Evolutionary conservation across 257 asterid species (phyloP), one percentile per base, ranked within the genome.

Genomic region (Prunella vulgaris): DNA sequence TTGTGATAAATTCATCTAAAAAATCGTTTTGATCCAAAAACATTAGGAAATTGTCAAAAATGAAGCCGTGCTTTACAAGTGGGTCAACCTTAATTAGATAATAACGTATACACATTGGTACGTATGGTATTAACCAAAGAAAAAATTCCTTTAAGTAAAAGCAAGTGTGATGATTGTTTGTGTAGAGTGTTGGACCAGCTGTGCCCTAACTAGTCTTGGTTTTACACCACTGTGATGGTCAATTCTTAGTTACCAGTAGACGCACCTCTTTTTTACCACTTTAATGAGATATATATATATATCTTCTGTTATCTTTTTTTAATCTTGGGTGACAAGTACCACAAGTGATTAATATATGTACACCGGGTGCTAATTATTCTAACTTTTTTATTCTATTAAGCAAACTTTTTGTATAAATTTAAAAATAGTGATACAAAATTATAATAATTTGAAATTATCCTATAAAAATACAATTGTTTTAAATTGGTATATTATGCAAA

Each of bases 171-270:
- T 46, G 21, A 46, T 46, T 46, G n/a, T 46, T 46, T n/a, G 53
- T 35, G 42, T 8, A 38, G 46, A 9, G 9, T 38, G 46, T 38
- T 38, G 4, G 12, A 38, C 46, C 4, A 38, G 46, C n/a, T n/a
- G 1, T 13, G 51, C 51, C 6, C 12, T 49, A 48, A 18, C 9
- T 52, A 20, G 59, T 52, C 28, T 18, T 52, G 28, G 59, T 52
- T 52, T 52, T 52, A 52, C 59, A 52, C 59, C 28, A 52, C 59
- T 52, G 59, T 52, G 59, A 18, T 52, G 28, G 59, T 52, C 59
- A 52, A 52, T 52, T 52, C 14, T 18, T 20, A 18, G 58, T 51
- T 51, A 8, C 58, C 4, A 51, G 53, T 46, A 46, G n/a, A 46
- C 20, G 5, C 53, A 14, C 53, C 53, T n/a, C 21, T 5, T 5